Evolutionary conservation across 2,329 filamentous ascomycete genomes (phyloP), one percentile per base, ranked within the genome.

Genomic region (Catunica adiposa): DNA sequence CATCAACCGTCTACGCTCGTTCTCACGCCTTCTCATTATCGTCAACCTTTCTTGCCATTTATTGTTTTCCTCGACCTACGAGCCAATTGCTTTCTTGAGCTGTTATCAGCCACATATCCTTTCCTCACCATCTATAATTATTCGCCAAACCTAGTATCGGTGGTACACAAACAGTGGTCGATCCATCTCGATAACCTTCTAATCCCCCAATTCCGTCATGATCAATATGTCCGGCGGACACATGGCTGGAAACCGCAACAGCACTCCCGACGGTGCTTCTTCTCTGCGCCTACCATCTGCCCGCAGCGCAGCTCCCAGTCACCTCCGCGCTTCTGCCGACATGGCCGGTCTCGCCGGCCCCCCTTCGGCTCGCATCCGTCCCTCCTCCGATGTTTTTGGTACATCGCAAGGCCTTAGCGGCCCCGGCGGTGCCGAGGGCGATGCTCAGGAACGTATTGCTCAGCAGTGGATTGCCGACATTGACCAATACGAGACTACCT

Each of bases 381-480:
- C 92, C 31, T 89, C 89, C 25, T 97, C 92, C 20, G 92, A 98
- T 67, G 89, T 97, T 68, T 95, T 90, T 68, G 89, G 86, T 61
- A 86, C 85, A 64, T 71, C 78, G 46, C 80, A 86, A 64, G 31
- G 47, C 23, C 77, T 83, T 66, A 77, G 77, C 60, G 82, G 80
- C 63, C 77, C 74, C 63, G 83, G 86, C 59, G 78, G 74, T 62
- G 71, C 78, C 20, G 89, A 96, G 56, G 69, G 72, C 60, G 92
- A 97, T 69, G 81, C 85, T 8, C 83, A 92, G 68, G 92, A 97
- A 68, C 90, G 89, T 70, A 86, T 90, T 61, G 89, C 90, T 53
- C 89, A 96, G 72, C 89, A 98, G 70, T 98, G 92, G 92, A 90
- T 98, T 64, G 89, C 90, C 56, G 92, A 98, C 65, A 97, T 98